Evolutionary conservation across 495 filamentous ascomycete genomes (phyloP).

Genomic region (Hapsidospora chrysogenum): DNA sequence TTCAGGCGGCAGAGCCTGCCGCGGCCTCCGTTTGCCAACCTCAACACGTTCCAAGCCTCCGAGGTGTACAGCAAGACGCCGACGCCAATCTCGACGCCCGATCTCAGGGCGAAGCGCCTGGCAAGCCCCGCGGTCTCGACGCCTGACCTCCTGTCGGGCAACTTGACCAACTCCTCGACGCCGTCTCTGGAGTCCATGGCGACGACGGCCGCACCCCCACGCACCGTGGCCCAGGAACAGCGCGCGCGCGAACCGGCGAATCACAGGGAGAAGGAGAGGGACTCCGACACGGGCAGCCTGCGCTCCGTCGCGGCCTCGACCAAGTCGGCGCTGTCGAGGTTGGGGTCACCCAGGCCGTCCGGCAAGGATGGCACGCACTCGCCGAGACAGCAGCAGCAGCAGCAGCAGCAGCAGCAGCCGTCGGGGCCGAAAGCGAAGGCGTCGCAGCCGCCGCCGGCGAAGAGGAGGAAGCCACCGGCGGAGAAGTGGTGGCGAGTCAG

Average conservation of each 20-base stretch:
- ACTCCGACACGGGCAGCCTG: slow-evolving; percentile 20
- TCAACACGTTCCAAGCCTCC: slow-evolving; percentile 53
- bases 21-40: slow-evolving; percentile 60
- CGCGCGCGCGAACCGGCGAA: slow-evolving; percentile 1
- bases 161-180: slow-evolving; percentile 10
- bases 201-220: not conserved
- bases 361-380: slow-evolving; percentile 4
- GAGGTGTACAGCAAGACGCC: slow-evolving; percentile 45
- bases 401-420: too few species aligned
- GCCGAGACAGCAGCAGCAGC: too few species aligned
- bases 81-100: slow-evolving; percentile 26
- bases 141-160: slow-evolving; percentile 15
- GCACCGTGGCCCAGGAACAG: slow-evolving; percentile 1
- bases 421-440: not conserved
- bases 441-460: slow-evolving; percentile 14
- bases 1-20: slow-evolving; percentile 75
- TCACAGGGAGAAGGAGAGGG: slow-evolving; percentile 8
- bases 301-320: slow-evolving; percentile 26
- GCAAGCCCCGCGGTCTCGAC: slow-evolving; percentile 21
- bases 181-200: slow-evolving; percentile 8
- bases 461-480: slow-evolving; percentile 37
- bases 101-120: slow-evolving; percentile 9
- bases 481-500: slow-evolving; percentile 96
- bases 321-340: slow-evolving; percentile 20
- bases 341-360: slow-evolving; percentile 10